These are phyloP conservation scores for Pichia sp. DNA, from an alignment of 1,139 yeast genomes.

Conservation along the genomic window DNA sequence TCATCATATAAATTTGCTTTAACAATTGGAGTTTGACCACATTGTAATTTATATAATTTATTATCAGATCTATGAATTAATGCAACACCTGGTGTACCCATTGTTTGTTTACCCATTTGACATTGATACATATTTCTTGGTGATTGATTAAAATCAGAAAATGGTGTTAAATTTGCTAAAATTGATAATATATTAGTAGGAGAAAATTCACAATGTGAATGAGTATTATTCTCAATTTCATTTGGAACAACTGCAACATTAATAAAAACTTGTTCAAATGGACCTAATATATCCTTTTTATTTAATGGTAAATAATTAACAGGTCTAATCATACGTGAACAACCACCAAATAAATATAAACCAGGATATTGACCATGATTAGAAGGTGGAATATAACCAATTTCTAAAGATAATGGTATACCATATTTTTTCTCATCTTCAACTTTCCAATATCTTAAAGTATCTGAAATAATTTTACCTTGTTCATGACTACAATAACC, in stretches of 20 bases:
- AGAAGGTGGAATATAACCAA: constrained; percentile 95
- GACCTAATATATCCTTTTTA: constrained; percentile 85
- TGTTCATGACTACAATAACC: constrained; percentile 95
- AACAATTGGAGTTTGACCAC: constrained; percentile 97
- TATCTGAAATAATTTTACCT: constrained; percentile 81
- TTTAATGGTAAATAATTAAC: constrained; percentile 83
- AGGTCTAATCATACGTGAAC: constrained; percentile 94
- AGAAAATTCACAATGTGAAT: constrained; percentile 87
- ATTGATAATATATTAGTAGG: constrained; percentile 94
- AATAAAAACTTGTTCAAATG: constrained; percentile 97
- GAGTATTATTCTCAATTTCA: constrained; percentile 76
- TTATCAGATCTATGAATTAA: constrained; percentile 89
- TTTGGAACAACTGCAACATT: constrained; percentile 91
- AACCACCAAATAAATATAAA: constrained; percentile 81
- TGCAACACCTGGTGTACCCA: constrained; percentile 99
- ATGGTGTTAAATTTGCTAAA: constrained; percentile 93
- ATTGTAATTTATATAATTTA: constrained; percentile 84
- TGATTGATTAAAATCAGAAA: constrained; percentile 96
- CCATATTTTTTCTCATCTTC: constrained; percentile 55
- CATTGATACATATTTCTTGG: constrained; percentile 99
- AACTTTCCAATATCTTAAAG: constrained; percentile 89
- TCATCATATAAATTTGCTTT: constrained; percentile 91
- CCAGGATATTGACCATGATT: constrained; percentile 97
- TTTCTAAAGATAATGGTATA: constrained; percentile 79
- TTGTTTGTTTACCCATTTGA: constrained; percentile 99